Evolutionary conservation across 495 filamentous ascomycete genomes (phyloP), one percentile per base, ranked within the genome.

Genomic region (Viridothelium virens): DNA sequence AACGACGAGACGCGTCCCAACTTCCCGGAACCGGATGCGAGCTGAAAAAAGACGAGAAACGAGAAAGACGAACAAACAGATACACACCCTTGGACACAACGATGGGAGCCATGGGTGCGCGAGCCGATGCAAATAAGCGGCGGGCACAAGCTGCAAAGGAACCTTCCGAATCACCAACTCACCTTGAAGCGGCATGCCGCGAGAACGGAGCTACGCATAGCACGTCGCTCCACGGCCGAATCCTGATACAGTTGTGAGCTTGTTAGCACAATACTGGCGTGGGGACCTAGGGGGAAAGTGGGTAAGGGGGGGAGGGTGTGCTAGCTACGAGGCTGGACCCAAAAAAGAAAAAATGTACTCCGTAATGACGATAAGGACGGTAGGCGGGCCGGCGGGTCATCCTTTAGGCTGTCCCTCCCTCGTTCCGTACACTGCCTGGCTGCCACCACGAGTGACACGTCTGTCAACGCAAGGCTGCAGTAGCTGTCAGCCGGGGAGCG

Each of bases 81-180:
- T 7, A 44, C 14, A 44, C 53, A 34, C 36, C 53, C 53, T 34
- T 59, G 53, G 31, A 0, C 7, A 33, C 7, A 33, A 34, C 33
- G 5, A 10, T 2, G n/a, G 25, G 53, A 34, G 53, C 53, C 53
- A 59, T 59, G 53, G 53, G 31, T 59, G 53, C 25, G 11, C 25
- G 53, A 3, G 53, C 53, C 53, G 25, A 59, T 59, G 53, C 53
- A 59, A 36, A 59, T 59, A 59, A 59, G 53, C 53, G 53, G 12
- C 14, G 48, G 12, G 25, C 12, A 5, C 5, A 5, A 18, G 25
- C 48, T 12, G 48, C 16, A 18, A 53, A 53, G 48, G 48, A 53
- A 12, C 48, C 14, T 53, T 46, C 10, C 12, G 12, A 18, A 53
- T 18, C 5, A 16, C 41, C 41, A 44, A 44, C 41, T 7, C 41